A percentile compares a stretch with the other conserved stretches of the same genome.
Conservation (phyloP, 129 eudicot genomes). For the Artemisia argyi region DNA sequence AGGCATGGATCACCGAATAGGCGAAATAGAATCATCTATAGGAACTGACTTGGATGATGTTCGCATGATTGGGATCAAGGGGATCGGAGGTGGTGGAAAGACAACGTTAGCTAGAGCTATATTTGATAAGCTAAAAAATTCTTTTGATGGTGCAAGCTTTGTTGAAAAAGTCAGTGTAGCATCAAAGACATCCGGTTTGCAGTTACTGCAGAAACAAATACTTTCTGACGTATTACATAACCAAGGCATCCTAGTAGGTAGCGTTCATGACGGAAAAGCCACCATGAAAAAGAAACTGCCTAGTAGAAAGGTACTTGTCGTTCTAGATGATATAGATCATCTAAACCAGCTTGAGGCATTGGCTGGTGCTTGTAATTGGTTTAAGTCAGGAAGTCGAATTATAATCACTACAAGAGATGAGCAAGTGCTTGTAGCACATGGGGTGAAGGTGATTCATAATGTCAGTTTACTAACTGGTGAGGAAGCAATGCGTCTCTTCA, state of each 20-base stretch:
- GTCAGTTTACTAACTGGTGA: background rate
- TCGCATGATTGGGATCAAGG: conserved; percentile 25
- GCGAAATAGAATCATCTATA: background rate
- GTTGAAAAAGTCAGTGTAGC: background rate
- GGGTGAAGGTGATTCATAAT: conserved; percentile 23
- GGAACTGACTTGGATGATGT: conserved; percentile 6
- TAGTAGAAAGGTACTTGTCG: conserved; percentile 27
- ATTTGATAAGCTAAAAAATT: background rate
- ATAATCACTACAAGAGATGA: conserved; percentile 39
- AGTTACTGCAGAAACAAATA: background rate
- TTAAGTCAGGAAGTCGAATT: conserved; percentile 34
- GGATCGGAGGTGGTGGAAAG: conserved; percentile 23
- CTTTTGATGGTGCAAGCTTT: conserved; percentile 18
- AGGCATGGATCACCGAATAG: background rate
- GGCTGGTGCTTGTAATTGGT: conserved; percentile 18
- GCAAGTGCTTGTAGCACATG: conserved; percentile 8
- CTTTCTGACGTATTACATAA: background rate
- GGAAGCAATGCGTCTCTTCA: conserved; percentile 30
- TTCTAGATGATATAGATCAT: conserved; percentile 39
- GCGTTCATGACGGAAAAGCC: conserved; percentile 2
- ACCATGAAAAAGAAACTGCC: background rate
- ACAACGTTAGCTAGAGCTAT: conserved; percentile 20
- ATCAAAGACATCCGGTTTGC: background rate
- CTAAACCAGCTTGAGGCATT: conserved; percentile 29
- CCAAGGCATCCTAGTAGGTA: background rate